Base-by-base conservation (phyloP, 352 stramenopile species). In the Phytophthora nicotianae region DNA sequence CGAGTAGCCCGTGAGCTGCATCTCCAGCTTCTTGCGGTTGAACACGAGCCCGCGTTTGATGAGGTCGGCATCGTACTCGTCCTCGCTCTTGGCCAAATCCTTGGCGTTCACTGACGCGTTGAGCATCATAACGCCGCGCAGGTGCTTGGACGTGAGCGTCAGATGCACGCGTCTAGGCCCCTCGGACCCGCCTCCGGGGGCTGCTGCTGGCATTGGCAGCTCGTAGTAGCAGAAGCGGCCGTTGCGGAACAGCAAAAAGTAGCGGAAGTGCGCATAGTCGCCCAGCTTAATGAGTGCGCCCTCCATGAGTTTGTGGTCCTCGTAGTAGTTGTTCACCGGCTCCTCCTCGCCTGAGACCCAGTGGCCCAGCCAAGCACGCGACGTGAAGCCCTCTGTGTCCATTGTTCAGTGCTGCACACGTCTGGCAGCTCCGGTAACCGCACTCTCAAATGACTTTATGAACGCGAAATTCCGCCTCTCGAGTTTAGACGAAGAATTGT, bases 241-340 rank as follows among this genome's bases (percentile, higher is more conserved):
- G 5, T 5, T 38, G 32, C 32, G 32, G 11, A 77, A 89, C 10
- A 92, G 75, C 37, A 87, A 51, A 45, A 90, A 92, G 65, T 90
- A 92, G 2, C 83, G 80, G 51, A 84, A 90, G 51, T 90, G 83
- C 46, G 81, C 80, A 60, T 92, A 92, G 66, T 92, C 79, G 45
- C 83, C 81, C 23, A 90, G 74, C 58, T 90, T 92, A 58, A 92
- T 90, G 38, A 92, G 70, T 11, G 83, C 70, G 14, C 83, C 83
- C 41, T 92, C 81, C 81, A 90, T 90, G 47, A 90, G 74, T 65
- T 90, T 90, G 32, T 86, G 78, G 27, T 38, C 32, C 1, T 5
- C 32, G 11, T 38, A 38, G 5, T 38, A 38, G n/a, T 38, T 38
- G 32, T 38, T 38, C 32, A 7, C 32, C 2, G 5, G 2, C 13